Conservation (phyloP, 2,329 filamentous ascomycete genomes). For the Calonectria honghensis region DNA sequence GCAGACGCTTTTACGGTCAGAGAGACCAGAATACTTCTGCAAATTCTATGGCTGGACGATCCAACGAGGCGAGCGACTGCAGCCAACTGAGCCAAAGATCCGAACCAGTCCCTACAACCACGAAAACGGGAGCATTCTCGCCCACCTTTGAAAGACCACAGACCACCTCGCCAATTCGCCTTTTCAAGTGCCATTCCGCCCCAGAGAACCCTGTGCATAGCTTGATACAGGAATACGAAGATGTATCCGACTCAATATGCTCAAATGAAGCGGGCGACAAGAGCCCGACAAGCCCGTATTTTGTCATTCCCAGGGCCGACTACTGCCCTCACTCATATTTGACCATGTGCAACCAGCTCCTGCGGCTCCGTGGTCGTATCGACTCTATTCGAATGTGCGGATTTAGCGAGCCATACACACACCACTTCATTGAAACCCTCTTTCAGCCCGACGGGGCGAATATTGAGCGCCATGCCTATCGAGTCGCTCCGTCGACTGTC, state of each 20-base stretch:
- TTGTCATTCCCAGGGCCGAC: conserved; percentile 33
- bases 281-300: conserved; percentile 23
- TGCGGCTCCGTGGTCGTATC: conserved; percentile 56
- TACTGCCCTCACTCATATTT: conserved; percentile 60
- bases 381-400: conserved; percentile 61
- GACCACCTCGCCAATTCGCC: conserved; percentile 27
- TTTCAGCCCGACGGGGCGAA: conserved; percentile 47
- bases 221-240: conserved; percentile 1
- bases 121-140: not conserved
- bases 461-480: conserved; percentile 49
- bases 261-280: conserved; percentile 16
- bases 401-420: conserved; percentile 58
- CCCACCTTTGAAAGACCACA: conserved; percentile 20
- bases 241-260: not conserved
- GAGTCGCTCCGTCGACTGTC: conserved; percentile 56
- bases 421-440: conserved; percentile 53
- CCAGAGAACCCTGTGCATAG: not conserved
- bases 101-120: not conserved
- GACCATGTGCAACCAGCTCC: conserved; percentile 57
- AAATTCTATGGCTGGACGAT: not conserved
- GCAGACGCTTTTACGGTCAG: conserved; percentile 59
- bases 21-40: conserved; percentile 17
- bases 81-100: conserved; percentile 43
- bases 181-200: not conserved
- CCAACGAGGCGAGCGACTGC: conserved; percentile 27